These are phyloP conservation scores for Xylaria cubensis DNA, from an alignment of 495 filamentous ascomycete genomes.

Conservation along the genomic window DNA sequence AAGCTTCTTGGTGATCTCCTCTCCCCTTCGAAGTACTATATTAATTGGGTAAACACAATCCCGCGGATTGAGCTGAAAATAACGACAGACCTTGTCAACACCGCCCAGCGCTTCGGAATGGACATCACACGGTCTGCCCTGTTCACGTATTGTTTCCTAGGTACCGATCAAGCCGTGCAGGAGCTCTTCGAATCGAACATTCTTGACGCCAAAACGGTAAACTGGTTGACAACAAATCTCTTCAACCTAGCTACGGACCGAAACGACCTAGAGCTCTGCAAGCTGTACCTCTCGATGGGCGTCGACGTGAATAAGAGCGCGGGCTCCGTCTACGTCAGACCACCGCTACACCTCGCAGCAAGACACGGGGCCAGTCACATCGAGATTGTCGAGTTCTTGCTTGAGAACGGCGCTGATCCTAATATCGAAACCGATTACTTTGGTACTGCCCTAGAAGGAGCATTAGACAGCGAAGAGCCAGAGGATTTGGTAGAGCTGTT, in stretches of 20 bases:
- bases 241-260: slow-evolving; percentile 1
- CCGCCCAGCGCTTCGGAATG: background rate
- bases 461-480: background rate
- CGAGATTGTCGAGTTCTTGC: slow-evolving; percentile 3
- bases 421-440: slow-evolving; percentile 8
- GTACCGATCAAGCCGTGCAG: background rate
- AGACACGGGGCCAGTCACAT: background rate
- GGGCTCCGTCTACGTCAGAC: background rate
- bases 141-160: slow-evolving; percentile 1
- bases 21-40: background rate
- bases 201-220: background rate
- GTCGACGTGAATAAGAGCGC: background rate
- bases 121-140: background rate
- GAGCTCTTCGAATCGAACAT: background rate
- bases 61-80: background rate
- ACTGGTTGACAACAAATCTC: background rate
- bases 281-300: background rate
- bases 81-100: background rate
- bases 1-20: slow-evolving; percentile 1
- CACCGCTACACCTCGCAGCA: background rate
- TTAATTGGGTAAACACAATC: slow-evolving; percentile 1
- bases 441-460: slow-evolving; percentile 4
- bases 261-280: slow-evolving; percentile 3
- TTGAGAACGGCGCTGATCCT: background rate
- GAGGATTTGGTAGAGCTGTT: background rate